Evolutionary conservation across 352 stramenopile genomes (phyloP).

Genomic region (Phytophthora cryptogea): DNA sequence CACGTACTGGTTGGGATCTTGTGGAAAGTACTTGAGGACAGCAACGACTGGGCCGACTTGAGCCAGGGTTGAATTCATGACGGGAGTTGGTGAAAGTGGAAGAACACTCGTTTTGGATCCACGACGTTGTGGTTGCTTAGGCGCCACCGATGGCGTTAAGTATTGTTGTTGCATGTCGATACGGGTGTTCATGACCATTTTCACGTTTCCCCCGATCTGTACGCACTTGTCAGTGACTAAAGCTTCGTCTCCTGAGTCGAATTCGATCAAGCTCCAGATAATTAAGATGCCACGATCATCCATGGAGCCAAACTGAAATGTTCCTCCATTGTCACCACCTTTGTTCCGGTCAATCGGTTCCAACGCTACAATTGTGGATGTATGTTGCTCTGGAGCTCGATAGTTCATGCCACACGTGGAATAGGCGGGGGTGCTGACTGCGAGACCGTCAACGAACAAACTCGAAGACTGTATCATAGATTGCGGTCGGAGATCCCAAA

Average conservation of each 20-base stretch:
- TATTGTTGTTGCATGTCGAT: slow-evolving; percentile 67
- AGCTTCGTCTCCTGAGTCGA: slow-evolving; percentile 45
- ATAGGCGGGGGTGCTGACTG: slow-evolving; percentile 54
- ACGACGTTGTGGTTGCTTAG: slow-evolving; percentile 10
- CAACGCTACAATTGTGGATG: slow-evolving; percentile 53
- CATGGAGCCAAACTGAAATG: slow-evolving; percentile 76
- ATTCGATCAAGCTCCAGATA: slow-evolving; percentile 76
- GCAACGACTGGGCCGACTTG: slow-evolving; percentile 50
- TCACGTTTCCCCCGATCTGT: slow-evolving; percentile 64
- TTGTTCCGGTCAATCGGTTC: slow-evolving; percentile 35
- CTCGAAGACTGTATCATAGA: slow-evolving; percentile 24
- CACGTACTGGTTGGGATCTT: slow-evolving; percentile 60
- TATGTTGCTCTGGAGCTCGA: slow-evolving; percentile 42
- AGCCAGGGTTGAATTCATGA: not conserved
- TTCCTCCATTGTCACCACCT: slow-evolving; percentile 22
- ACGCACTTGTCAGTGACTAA: slow-evolving; percentile 62
- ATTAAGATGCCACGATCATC: slow-evolving; percentile 71
- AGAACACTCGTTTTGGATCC: slow-evolving; percentile 14
- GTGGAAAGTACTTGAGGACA: slow-evolving; percentile 54
- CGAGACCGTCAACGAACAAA: slow-evolving; percentile 26
- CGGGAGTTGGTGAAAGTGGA: slow-evolving; percentile 14
- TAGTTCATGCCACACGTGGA: slow-evolving; percentile 62
- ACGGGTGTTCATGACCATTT: slow-evolving; percentile 63
- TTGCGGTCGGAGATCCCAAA: slow-evolving; percentile 64
- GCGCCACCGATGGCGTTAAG: slow-evolving; percentile 16